phyloP scores from a whole-genome alignment of 495 filamentous ascomycete species.

The Tuber umbilicatum region DNA sequence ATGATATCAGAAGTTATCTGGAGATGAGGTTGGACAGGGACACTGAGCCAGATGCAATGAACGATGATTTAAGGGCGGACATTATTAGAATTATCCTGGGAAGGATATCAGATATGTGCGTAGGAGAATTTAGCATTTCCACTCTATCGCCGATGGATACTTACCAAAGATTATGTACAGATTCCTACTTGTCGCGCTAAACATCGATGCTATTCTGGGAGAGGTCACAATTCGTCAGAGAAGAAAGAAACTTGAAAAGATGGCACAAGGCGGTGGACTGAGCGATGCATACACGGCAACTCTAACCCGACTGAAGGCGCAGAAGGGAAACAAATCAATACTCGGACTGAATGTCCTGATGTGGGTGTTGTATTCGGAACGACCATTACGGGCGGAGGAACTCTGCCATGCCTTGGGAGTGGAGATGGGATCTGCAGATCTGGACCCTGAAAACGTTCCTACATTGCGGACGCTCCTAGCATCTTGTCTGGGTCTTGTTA shows the following conservation, averaged over 20 bases:
- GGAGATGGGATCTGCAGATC: too few relatives aligned
- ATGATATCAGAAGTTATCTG: background rate
- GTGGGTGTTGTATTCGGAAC: too few relatives aligned
- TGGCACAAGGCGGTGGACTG: background rate
- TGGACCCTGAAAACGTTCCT: too few relatives aligned
- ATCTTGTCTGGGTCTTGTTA: background rate
- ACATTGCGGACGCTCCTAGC: background rate
- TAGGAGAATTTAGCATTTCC: background rate
- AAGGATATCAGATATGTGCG: background rate
- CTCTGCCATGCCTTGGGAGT: too few relatives aligned
- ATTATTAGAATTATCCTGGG: background rate
- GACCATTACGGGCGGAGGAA: too few relatives aligned
- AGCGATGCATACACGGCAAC: too few relatives aligned
- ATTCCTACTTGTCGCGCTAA: background rate
- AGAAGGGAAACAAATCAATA: too few relatives aligned
- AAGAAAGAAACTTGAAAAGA: background rate
- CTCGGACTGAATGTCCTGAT: background rate
- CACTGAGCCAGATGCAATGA: background rate
- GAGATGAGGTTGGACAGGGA: background rate
- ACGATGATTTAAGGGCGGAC: background rate
- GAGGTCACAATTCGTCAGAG: background rate
- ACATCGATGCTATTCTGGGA: background rate
- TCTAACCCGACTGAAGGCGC: too few relatives aligned
- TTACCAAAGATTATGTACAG: background rate
- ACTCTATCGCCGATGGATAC: background rate